Evolutionary conservation across 345 rosid genomes (phyloP), one percentile per base, ranked within the genome.

Genomic region (Citrus inodora): DNA sequence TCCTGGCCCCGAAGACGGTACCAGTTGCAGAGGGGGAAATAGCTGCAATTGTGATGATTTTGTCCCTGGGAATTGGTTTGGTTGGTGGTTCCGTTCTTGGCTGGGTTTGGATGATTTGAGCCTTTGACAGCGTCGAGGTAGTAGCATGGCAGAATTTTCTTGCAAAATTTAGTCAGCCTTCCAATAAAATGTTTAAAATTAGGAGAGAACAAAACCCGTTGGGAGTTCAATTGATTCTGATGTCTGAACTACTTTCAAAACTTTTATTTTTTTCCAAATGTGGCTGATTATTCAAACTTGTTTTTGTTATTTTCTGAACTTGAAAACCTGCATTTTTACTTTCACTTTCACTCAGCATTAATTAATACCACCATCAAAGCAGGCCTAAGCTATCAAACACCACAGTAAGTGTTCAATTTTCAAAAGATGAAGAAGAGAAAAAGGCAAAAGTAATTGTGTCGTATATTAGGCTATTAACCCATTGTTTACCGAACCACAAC

Each of bases 91-190:
- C 97, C 0, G 80, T 91, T 81, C 87, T 91, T 74, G 90, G 99
- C 24, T 95, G 99, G 98, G 82, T 93, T 83, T 93, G 98, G 98
- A 79, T 89, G 75, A 82, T 93, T 19, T 90, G 72, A 87, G 9
- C 74, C 32, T 67, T 72, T 51, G 55, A 46, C 62, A 37, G 40
- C 13, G 0, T 42, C 69, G 40, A 4, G 56, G 73, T 35, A 28
- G 76, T 35, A n/a, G n/a, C 22, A 2, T 21, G 59, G 63, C 56
- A 56, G 13, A 10, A 21, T 55, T 37, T n/a, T 35, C 67, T 35
- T 11, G 55, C 53, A 73, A 33, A 14, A 64, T 16, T 53, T 17
- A 19, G 33, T 17, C 38, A 38, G 73, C 7, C n/a, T 53, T 53
- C 63, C 55, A 48, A 35, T 67, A n/a, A 56, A 35, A 11, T 9